Evolutionary conservation across 2,329 filamentous ascomycete genomes (phyloP), one percentile per base, ranked within the genome.

Genomic region (Microcyclospora tardicrescens): DNA sequence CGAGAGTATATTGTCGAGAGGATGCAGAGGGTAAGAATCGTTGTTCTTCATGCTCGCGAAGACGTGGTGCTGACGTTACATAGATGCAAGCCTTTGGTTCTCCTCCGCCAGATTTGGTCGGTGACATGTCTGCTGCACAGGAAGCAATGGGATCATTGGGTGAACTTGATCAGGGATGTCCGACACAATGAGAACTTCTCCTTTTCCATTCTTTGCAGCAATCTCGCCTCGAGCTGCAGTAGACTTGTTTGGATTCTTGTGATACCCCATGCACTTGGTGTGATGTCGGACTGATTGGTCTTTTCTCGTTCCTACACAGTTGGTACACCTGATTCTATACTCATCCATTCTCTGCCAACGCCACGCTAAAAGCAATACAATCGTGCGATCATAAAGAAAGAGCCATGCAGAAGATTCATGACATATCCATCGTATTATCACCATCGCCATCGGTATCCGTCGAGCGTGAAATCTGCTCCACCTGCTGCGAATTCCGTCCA

Each of bases 1-100:
- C 72, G 87, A 45, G 84, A 93, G 57, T 95, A 86, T 61, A 91
- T 98, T 53, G 89, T 95, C 48, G 87, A 95, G 55, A 80, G 81
- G 58, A 98, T 98, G 91, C 89, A 96, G 61, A 89, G 89, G 78
- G 89, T 94, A 62, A 59, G 72, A 10, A 24, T 33, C 12, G 19
- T 30, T 41, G 36, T 40, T 56, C 36, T 27, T 36, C 24, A 29
- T 37, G 12, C 30, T n/a, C 12, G 30, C 30, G 14, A 5, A 6
- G 14, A 56, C 40, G 37, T 33, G 28, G 36, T 44, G 34, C 37
- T 36, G 29, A 10, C 38, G 12, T n/a, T 16, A 30, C n/a, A 41
- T 55, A 95, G 89, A 98, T 98, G 91, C 91, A 98, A 87, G 80
- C 80, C 37, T 81, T 82, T 44, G 91, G 91, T 9, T 86, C 84